A percentile compares a stretch with the other conserved stretches of the same genome.
Evolutionary conservation across 2,329 filamentous ascomycete species (phyloP).

Genomic region (Ceratocystis variospora): DNA sequence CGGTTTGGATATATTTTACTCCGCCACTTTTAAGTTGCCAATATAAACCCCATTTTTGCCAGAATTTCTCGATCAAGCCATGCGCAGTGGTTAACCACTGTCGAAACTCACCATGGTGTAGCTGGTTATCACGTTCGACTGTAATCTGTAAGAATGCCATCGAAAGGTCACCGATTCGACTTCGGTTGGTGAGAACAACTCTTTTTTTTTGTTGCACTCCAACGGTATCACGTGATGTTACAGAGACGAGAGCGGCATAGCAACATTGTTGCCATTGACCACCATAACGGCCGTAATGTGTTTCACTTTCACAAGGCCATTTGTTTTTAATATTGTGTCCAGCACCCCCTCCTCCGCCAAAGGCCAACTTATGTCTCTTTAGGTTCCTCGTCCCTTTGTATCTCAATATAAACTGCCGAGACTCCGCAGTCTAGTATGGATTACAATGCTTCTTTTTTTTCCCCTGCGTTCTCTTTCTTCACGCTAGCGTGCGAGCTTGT

Average conservation of each 20-base stretch:
- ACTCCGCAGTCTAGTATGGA: not conserved
- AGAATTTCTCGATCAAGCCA: not conserved
- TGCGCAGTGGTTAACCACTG: constrained; percentile 13
- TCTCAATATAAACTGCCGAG: not conserved
- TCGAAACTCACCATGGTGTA: constrained; percentile 18
- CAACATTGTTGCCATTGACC: too few relatives aligned
- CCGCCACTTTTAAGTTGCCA: too few relatives aligned
- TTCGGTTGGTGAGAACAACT: constrained; percentile 17
- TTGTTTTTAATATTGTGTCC: too few relatives aligned
- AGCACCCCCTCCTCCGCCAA: too few relatives aligned
- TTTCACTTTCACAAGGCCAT: too few relatives aligned
- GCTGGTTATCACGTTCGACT: constrained; percentile 18
- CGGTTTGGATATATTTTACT: too few relatives aligned
- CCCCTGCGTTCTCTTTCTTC: not conserved
- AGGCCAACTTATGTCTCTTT: too few relatives aligned
- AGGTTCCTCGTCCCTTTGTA: not conserved
- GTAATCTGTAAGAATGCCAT: constrained; percentile 16
- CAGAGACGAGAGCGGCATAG: too few relatives aligned
- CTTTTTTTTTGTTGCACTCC: not conserved
- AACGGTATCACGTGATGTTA: not conserved
- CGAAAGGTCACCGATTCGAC: constrained; percentile 17
- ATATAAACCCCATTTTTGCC: too few relatives aligned
- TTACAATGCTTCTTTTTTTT: not conserved
- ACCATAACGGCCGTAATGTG: too few relatives aligned
- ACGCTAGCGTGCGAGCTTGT: not conserved